These are phyloP conservation scores for Setaria italica DNA, from an alignment of 202 grass and related monocot species.

Conservation along the genomic window DNA sequence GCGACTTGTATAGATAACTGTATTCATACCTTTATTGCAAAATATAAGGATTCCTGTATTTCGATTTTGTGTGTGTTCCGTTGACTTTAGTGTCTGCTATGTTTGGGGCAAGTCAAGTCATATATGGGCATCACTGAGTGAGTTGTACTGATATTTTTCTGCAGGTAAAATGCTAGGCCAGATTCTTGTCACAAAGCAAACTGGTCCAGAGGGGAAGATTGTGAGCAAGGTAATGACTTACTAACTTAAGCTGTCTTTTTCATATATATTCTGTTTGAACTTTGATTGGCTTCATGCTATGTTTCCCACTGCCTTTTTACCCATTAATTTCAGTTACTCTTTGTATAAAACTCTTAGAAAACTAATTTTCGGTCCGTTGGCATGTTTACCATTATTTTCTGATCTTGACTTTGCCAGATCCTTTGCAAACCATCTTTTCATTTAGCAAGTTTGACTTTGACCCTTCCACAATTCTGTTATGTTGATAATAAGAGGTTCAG, in stretches of 20 bases:
- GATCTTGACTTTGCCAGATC: constrained; percentile 18
- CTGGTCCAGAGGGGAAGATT: constrained; percentile 93
- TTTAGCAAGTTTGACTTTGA: constrained; percentile 24
- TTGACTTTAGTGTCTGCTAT: not conserved
- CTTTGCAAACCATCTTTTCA: constrained; percentile 10
- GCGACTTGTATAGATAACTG: constrained; percentile 5
- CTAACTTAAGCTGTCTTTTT: constrained; percentile 18
- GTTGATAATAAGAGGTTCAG: not conserved
- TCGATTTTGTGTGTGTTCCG: constrained; percentile 26
- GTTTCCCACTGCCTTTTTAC: constrained; percentile 9
- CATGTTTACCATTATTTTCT: constrained; percentile 5
- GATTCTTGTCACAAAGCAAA: constrained; percentile 97
- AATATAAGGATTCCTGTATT: constrained; percentile 6
- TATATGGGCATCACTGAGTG: constrained; percentile 7
- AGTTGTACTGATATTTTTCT: constrained; percentile 48
- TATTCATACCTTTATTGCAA: constrained; percentile 24
- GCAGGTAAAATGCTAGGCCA: constrained; percentile 98
- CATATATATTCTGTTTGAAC: constrained; percentile 8
- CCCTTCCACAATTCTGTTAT: not conserved
- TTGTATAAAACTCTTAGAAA: constrained; percentile 22
- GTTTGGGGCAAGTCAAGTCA: not conserved
- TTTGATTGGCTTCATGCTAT: not conserved
- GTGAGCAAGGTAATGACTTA: constrained; percentile 85
- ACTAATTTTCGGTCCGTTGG: not conserved
- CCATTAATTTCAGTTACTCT: not conserved